Conservation (phyloP, 345 rosid species). For the Lepidium sativum region DNA sequence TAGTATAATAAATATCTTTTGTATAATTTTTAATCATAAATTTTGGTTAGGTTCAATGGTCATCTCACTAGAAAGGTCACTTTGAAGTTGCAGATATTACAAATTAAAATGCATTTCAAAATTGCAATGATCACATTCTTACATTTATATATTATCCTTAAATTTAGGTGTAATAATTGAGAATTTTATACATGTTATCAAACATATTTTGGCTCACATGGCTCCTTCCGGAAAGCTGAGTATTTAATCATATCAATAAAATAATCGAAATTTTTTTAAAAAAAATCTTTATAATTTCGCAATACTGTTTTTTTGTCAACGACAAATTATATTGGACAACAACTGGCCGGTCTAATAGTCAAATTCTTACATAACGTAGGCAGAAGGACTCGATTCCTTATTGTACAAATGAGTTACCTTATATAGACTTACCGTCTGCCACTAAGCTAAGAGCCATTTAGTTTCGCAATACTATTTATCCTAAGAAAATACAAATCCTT, state of each 20-base stretch:
- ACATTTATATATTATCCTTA: conserved; percentile 9
- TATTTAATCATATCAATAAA: background rate
- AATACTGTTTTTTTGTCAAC: too few species aligned
- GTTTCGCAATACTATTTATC: background rate
- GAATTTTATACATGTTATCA: conserved; percentile 4
- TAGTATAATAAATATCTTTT: background rate
- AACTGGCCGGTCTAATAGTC: too few species aligned
- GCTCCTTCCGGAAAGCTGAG: conserved; percentile 7
- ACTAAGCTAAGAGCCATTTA: too few species aligned
- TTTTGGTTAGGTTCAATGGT: conserved; percentile 21
- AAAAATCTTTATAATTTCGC: conserved; percentile 6
- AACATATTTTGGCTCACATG: conserved; percentile 22
- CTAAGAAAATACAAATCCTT: conserved; percentile 8
- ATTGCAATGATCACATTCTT: conserved; percentile 15
- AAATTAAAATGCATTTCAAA: conserved; percentile 7
- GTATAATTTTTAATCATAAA: background rate
- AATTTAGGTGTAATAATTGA: conserved; percentile 14
- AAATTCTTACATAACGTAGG: too few species aligned
- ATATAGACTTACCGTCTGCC: too few species aligned
- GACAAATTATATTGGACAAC: too few species aligned
- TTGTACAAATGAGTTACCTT: too few species aligned
- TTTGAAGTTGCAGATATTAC: conserved; percentile 6
- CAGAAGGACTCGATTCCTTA: too few species aligned
- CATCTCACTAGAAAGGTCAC: conserved; percentile 8
- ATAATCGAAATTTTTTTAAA: conserved; percentile 8